Evolutionary conservation across 2,329 filamentous ascomycete genomes (phyloP), one percentile per base, ranked within the genome.

Genomic region (Sporothrix globosa): DNA sequence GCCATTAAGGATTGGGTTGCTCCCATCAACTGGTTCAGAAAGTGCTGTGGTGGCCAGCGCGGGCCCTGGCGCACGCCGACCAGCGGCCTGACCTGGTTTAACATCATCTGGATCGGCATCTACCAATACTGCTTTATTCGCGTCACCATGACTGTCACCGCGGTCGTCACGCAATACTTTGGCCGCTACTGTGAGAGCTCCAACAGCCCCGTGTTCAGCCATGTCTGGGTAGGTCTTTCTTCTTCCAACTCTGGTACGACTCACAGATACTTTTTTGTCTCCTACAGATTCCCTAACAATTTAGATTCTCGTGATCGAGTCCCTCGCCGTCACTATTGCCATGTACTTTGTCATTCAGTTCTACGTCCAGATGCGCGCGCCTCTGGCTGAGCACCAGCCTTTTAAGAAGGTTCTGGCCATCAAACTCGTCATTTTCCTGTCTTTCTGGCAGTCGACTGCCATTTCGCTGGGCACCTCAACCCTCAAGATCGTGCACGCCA

Each of bases 281-380:
- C 17, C 24, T 46, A 41, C 53, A 19, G n/a, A 9, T 14, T 10
- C 39, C 71, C 39, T n/a, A 5, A 65, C 54, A n/a, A 60, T 44
- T 65, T 60, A 90, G 88, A 82, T 88, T 53, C 83, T 92, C 76
- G 83, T 85, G 2, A 87, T 96, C 74, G 90, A 96, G 78, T 88
- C 86, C 75, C 73, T 87, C 27, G 90, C 91, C 2, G 92, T 96
- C 52, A 88, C 90, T 0, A 86, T 96, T 71, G 93, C 93, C 72
- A 96, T 97, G 91, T 96, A 92, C 81, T 94, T 91, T 78, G 80
- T 97, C 56, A 89, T 96, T 73, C 92, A 97, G 76, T 96, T 96
- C 79, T 97, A 97, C 79, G 79, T 91, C 41, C 92, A 96, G 79
- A 83, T 96, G 60, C 89, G 88, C 73, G 81, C 84, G 0, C 87